Base-by-base conservation (phyloP, 805 yeast species). In the Cyberlindnera amylophila region DNA sequence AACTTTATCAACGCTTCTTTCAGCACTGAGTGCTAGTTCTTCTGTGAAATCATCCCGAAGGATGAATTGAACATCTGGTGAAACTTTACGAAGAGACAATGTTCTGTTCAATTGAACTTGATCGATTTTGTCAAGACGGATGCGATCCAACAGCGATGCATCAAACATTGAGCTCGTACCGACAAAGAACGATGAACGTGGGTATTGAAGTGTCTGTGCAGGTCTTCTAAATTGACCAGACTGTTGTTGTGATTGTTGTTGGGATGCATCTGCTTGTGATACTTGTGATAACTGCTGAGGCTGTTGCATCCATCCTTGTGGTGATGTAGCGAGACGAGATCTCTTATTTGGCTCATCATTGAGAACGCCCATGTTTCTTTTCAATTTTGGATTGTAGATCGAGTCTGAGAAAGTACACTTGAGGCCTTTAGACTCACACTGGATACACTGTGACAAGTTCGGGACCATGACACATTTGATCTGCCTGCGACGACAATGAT, bases 101-200 rank as follows among this genome's bases (percentile, higher is more conserved):
- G 81, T 69, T 31, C 77, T 74, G 44, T 81, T 78, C 37, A 91
- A 64, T 55, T 81, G 86, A 15, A 89, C 82, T 59, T 88, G 96
- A 56, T 86, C 95, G 34, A 84, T 77, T 50, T 82, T 82, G 61
- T 81, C 83, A 23, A 81, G 61, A 24, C 71, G 75, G 28, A 87
- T 77, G 32, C 75, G 66, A 46, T 84, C 82, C 16, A 91, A 68
- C 19, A 91, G 70, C 12, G 77, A 71, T 19, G 77, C 70, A 59
- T 91, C 98, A 58, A 82, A 87, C 23, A 86, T 72, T 14, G 96
- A 88, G 0, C 96, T 85, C 1, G 95, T 81, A 1, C 98, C 97
- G 16, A 90, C 82, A 54, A 80, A 85, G 55, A 87, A 87, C 15
- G 96, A 83, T 0, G 96, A 88, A 44, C 96, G 69, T 1, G 98